Base-by-base conservation (phyloP, 1,284 basidiomycete genomes). In the Trichosporon sp. region DNA sequence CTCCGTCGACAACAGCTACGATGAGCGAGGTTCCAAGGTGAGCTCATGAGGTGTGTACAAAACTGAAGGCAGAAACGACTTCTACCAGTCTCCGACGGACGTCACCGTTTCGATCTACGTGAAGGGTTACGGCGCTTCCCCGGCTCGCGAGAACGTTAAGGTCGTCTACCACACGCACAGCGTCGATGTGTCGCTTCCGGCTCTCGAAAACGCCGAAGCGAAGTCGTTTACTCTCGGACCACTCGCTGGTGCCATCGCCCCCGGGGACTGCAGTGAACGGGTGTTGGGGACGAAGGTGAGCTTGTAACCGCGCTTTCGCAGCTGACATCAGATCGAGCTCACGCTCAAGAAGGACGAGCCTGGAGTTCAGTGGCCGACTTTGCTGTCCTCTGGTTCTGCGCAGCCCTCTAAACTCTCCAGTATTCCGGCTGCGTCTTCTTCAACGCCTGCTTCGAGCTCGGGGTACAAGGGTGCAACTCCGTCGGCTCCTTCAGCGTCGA, bases 231-330 rank as follows among this genome's bases (percentile, higher is more conserved):
- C 70, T 6, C 71, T 85, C 26, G 88, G 91, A 70, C 94, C 94
- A 11, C 86, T 97, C 11, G 91, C 90, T 76, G 92, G 91, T 65
- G 89, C 90, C 80, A 92, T 97, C 76, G 88, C 91, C 77, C 85
- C 90, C 0, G 85, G 86, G 21, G 85, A 86, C 72, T 89, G 89
- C 76, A 86, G 87, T 26, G 91, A 86, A 82, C 88, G 89, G 2
- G 89, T 95, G 14, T 88, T 92, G 11, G 91, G 91, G 76, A 90
- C 93, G 75, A 97, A 97, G 82, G 88, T 96, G 66, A 65, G 94
- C 94, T 80, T 82, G 92, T 66, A 87, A 87, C 26, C 26, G 26
- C 14, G 65, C 5, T 26, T 26, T 26, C 14, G 32, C 14, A n/a
- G 54, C 69, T 70, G 48, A 71, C 64, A 10, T 1, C 73, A 83